Evolutionary conservation across 768 basidiomycete genomes (phyloP).

Genomic region (Pluteus cervinus): DNA sequence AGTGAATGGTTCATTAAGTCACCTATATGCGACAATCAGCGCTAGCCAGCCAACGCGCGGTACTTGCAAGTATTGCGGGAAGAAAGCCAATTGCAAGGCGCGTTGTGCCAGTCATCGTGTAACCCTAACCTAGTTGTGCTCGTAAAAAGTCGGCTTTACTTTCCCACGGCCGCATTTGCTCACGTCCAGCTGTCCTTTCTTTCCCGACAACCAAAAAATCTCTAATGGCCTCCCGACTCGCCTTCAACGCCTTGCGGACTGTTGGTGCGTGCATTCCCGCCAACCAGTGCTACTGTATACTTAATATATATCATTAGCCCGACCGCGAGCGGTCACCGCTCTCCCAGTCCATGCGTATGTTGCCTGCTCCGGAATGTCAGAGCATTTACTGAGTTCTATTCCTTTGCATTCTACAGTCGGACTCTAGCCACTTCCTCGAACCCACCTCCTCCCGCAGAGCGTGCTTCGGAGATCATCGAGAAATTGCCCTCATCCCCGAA

Average conservation of each 20-base stretch:
- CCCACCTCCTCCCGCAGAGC: slow-evolving; percentile 74
- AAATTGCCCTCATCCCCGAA: slow-evolving; percentile 78
- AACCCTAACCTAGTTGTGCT: slow-evolving; percentile 26
- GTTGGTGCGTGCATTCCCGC: slow-evolving; percentile 36
- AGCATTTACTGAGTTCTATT: slow-evolving; percentile 8
- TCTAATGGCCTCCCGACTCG: slow-evolving; percentile 68
- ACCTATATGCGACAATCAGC: no score
- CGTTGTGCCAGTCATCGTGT: no score
- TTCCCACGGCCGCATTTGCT: slow-evolving; percentile 31
- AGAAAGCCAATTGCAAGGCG: no score
- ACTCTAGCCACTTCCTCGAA: slow-evolving; percentile 55
- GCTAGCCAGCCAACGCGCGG: no score
- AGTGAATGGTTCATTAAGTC: no score
- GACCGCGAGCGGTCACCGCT: slow-evolving; percentile 47
- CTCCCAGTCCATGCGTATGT: slow-evolving; percentile 45
- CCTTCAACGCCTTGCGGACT: slow-evolving; percentile 55
- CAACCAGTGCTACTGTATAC: slow-evolving; percentile 1
- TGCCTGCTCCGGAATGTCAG: slow-evolving; percentile 5
- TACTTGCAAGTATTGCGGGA: no score
- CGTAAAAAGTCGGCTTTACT: slow-evolving; percentile 33
- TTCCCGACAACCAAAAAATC: slow-evolving; percentile 20
- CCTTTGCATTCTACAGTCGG: slow-evolving; percentile 37
- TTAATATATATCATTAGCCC: slow-evolving; percentile 30
- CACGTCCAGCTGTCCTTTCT: slow-evolving; percentile 21
- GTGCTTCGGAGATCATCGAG: slow-evolving; percentile 87